Evolutionary conservation across 768 basidiomycete species (phyloP), one percentile per base, ranked within the genome.

Genomic region (Tephrocybe sp.): DNA sequence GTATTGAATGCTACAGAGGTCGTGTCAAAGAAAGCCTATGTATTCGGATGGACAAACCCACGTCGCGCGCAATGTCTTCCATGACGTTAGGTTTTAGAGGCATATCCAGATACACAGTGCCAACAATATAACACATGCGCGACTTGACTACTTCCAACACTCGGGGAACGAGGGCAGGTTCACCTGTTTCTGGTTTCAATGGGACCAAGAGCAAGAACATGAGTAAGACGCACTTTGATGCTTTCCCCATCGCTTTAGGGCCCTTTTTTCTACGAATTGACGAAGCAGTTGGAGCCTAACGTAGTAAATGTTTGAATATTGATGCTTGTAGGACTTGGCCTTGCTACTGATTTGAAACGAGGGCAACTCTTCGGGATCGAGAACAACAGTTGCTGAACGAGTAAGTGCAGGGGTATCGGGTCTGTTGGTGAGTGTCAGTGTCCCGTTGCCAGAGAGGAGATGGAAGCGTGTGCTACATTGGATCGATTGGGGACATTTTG

Each of bases 51-150:
- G n/a, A n/a, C n/a, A n/a, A 21, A 75, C 91, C 57, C 61, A 97
- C 97, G 59, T 99, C 94, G 64, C 90, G 79, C 19, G 86, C 92
- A 56, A 98, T 80, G 55, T 99, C 97, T 59, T 93, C 88, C 54
- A 99, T 77, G n/a, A 99, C 90, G 61, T 97, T 98, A 0, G 95
- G 95, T 62, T 99, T 99, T 44, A 98, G 75, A 8, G 94, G 91
- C 97, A 99, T 99, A 52, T 99, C 94, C 84, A 98, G 87, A 66
- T 97, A 99, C 5, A 97, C 85, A 0, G 97, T 99, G 3, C 97
- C 97, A 46, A 97, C 73, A 53, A 98, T 79, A 66, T 87, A 97
- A 66, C 93, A 97, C 47, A 95, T 72, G 59, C 87, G 74, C 1
- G 87, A 86, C 58, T 91, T 89, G 39, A 83, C 71, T 7, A 98